Percentiles rank a stretch among this genome's conserved stretches.
Evolutionary conservation across 768 basidiomycete species (phyloP).

Genomic region (Hericium coralloides): DNA sequence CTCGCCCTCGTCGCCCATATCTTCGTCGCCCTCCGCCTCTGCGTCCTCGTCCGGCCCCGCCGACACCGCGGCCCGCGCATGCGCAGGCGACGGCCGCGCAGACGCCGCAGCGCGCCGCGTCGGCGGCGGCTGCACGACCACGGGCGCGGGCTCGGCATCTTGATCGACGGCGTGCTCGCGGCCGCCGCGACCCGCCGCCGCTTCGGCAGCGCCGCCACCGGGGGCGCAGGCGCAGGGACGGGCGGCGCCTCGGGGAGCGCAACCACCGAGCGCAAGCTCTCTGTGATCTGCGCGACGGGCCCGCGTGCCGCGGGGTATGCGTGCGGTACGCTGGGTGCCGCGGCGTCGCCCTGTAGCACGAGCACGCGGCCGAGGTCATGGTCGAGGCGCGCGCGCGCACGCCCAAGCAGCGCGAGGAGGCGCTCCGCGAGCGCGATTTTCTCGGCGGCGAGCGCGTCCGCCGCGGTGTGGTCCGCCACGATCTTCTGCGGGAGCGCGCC

Average conservation of each 20-base stretch:
- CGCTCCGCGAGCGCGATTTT: constrained; percentile 36
- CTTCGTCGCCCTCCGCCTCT: constrained; percentile 28
- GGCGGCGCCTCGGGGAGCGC: constrained; percentile 9
- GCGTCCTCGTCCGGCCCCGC: constrained; percentile 23
- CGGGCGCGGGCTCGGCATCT: constrained; percentile 28
- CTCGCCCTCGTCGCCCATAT: constrained; percentile 38
- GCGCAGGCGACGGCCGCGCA: constrained; percentile 11
- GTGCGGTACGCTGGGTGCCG: constrained; percentile 23
- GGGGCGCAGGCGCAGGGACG: constrained; percentile 1
- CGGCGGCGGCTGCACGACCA: constrained; percentile 8
- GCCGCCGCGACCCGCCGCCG: constrained; percentile 16
- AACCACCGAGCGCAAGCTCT: constrained; percentile 10
- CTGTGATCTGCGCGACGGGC: constrained; percentile 29
- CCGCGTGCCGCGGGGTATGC: constrained; percentile 21
- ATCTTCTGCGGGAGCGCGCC: constrained; percentile 28
- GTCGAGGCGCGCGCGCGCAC: constrained; percentile 39
- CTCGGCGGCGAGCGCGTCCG: constrained; percentile 30
- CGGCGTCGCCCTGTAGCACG: constrained; percentile 34
- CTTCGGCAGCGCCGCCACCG: not conserved
- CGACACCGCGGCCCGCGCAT: constrained; percentile 3
- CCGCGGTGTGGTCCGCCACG: constrained; percentile 19
- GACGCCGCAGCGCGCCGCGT: constrained; percentile 20
- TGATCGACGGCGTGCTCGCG: constrained; percentile 21
- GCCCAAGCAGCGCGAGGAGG: constrained; percentile 33
- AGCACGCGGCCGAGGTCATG: constrained; percentile 36